Conservation (phyloP, 2,329 filamentous ascomycete genomes). For the Penicillium sp. region DNA sequence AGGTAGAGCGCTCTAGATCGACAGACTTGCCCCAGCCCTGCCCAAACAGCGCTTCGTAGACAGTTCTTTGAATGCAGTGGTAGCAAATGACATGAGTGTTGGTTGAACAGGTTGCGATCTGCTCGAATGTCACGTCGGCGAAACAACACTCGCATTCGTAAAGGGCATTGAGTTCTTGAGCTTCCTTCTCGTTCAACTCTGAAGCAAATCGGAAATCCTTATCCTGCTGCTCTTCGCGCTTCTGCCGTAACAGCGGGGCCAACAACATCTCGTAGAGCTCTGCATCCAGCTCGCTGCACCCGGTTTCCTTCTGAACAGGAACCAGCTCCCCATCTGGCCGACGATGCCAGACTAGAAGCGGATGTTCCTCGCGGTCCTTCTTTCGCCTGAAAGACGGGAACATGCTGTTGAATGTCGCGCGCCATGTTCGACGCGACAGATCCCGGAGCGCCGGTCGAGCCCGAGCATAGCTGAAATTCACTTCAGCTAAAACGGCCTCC, state of each 20-base stretch:
- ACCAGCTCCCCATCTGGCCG: constrained; percentile 29
- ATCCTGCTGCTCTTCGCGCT: constrained; percentile 36
- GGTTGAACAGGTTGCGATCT: constrained; percentile 46
- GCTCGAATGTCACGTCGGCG: constrained; percentile 48
- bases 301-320: constrained; percentile 42
- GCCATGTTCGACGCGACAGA: constrained; percentile 46
- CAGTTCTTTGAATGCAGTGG: constrained; percentile 75
- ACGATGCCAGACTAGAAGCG: constrained; percentile 41
- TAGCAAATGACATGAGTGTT: constrained; percentile 52
- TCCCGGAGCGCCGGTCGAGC: constrained; percentile 45
- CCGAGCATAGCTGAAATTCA: constrained; percentile 46
- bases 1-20: constrained; percentile 66
- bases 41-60: constrained; percentile 86
- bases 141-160: constrained; percentile 52
- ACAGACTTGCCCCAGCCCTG: constrained; percentile 87
- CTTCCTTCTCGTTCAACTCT: constrained; percentile 45
- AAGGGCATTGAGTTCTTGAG: constrained; percentile 39
- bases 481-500: constrained; percentile 49
- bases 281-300: constrained; percentile 43
- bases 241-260: constrained; percentile 36
- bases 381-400: constrained; percentile 44
- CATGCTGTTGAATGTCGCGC: constrained; percentile 44
- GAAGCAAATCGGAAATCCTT: constrained; percentile 41
- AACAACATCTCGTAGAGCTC: constrained; percentile 42
- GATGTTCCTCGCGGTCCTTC: constrained; percentile 40